Evolutionary conservation across 176 grass and related monocot species (phyloP).

Genomic region (Calamus simplicifolius): DNA sequence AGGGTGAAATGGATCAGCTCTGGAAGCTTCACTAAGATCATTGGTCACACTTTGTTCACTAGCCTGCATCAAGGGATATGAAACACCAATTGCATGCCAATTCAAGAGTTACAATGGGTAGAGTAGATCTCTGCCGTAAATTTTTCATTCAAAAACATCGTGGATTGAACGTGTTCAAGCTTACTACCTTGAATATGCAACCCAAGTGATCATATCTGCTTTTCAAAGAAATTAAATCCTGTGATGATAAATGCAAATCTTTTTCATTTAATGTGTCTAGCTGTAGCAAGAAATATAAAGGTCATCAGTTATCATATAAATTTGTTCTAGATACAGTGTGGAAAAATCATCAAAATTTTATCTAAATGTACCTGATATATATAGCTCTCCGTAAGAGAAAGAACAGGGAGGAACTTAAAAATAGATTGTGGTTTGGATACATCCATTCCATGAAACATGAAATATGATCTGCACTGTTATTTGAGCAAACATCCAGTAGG

Average conservation of each 20-base stretch:
- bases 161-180: not conserved
- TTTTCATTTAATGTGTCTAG: slow-evolving; percentile 87
- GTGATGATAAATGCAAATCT: slow-evolving; percentile 29
- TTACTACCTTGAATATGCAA: slow-evolving; percentile 18
- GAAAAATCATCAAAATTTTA: not conserved
- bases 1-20: slow-evolving; percentile 41
- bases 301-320: not conserved
- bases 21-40: slow-evolving; percentile 15
- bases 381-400: slow-evolving; percentile 91
- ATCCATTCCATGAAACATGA: slow-evolving; percentile 91
- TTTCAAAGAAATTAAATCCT: slow-evolving; percentile 19
- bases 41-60: slow-evolving; percentile 20
- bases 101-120: slow-evolving; percentile 11
- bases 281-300: slow-evolving; percentile 32
- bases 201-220: slow-evolving; percentile 26
- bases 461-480: slow-evolving; percentile 81
- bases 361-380: slow-evolving; percentile 77
- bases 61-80: slow-evolving; percentile 21
- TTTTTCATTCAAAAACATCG: no score
- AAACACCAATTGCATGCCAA: slow-evolving; percentile 1
- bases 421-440: slow-evolving; percentile 42
- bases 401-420: slow-evolving; percentile 85
- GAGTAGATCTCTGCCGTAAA: slow-evolving; percentile 2
- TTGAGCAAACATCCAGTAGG: slow-evolving; percentile 14
- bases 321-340: not conserved